phyloP scores from a whole-genome alignment of 2,329 filamentous ascomycete genomes.

The Paraphaeosphaeria sporulosa region DNA sequence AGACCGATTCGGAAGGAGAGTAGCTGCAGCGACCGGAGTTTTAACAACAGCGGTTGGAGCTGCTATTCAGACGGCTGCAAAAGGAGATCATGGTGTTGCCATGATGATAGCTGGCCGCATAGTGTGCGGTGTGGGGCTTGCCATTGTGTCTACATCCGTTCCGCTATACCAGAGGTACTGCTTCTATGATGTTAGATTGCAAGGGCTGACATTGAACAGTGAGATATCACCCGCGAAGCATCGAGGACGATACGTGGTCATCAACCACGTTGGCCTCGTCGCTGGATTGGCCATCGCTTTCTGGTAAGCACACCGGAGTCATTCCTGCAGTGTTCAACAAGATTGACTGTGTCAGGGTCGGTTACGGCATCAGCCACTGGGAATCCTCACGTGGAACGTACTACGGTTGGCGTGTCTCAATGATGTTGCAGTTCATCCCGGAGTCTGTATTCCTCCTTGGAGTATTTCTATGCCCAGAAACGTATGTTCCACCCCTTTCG shows the following conservation, averaged over 20 bases:
- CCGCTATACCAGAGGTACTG: constrained; percentile 64
- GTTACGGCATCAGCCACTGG: constrained; percentile 66
- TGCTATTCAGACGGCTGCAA: constrained; percentile 57
- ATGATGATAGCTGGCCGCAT: constrained; percentile 62
- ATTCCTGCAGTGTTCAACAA: neutral
- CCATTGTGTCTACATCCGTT: constrained; percentile 64
- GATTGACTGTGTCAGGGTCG: constrained; percentile 54
- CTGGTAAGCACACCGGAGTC: constrained; percentile 53
- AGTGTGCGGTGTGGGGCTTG: constrained; percentile 62
- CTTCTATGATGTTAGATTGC: neutral
- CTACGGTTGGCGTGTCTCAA: constrained; percentile 63
- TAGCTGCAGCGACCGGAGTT: constrained; percentile 60
- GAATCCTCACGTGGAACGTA: constrained; percentile 51
- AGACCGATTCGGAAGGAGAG: constrained; percentile 61
- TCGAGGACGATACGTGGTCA: constrained; percentile 64
- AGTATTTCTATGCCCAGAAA: constrained; percentile 63
- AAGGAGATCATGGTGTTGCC: constrained; percentile 51
- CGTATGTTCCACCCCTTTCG: constrained; percentile 49
- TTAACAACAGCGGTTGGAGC: constrained; percentile 59
- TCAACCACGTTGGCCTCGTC: constrained; percentile 67
- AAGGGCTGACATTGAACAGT: constrained; percentile 39
- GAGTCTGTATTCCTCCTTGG: constrained; percentile 59
- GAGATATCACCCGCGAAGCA: constrained; percentile 63
- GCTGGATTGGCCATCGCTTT: constrained; percentile 62
- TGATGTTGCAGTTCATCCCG: constrained; percentile 62